Conservation (phyloP, 2,329 filamentous ascomycete species). For the Trichoderma afroharzianum region DNA sequence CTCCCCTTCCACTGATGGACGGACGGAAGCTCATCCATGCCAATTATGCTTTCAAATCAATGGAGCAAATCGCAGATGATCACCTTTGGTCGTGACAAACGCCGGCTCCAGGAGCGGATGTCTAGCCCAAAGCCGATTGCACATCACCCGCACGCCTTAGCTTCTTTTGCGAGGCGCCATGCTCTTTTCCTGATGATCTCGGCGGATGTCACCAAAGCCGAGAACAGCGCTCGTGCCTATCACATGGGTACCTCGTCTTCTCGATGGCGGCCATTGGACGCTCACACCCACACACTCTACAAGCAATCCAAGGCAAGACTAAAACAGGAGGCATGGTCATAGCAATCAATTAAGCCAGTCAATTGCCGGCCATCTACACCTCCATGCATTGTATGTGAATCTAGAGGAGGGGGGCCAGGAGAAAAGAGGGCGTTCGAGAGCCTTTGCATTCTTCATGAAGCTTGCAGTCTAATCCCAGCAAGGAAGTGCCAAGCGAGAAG, state of each 20-base stretch:
- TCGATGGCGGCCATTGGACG: neutral
- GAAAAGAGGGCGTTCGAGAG: neutral
- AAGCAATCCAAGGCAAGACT: neutral
- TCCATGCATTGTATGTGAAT: neutral
- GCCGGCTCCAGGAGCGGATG: neutral
- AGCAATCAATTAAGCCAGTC: neutral
- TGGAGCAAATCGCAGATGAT: neutral
- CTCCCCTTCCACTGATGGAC: neutral
- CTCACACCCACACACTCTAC: neutral
- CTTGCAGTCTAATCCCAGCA: neutral
- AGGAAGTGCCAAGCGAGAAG: constrained; percentile 14
- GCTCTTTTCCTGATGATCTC: neutral
- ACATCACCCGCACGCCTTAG: neutral
- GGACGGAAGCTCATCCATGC: neutral
- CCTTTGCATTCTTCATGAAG: neutral
- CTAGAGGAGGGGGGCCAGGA: neutral
- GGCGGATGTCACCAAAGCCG: neutral
- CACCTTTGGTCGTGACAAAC: neutral
- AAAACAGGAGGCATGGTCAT: neutral
- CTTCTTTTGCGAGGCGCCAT: neutral
- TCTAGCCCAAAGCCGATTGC: neutral
- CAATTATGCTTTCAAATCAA: neutral
- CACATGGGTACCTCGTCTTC: neutral
- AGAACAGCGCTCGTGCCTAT: neutral
- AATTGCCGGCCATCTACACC: neutral